Evolutionary conservation across 768 basidiomycete genomes (phyloP), one percentile per base, ranked within the genome.

Genomic region (Amanita polypyramis): DNA sequence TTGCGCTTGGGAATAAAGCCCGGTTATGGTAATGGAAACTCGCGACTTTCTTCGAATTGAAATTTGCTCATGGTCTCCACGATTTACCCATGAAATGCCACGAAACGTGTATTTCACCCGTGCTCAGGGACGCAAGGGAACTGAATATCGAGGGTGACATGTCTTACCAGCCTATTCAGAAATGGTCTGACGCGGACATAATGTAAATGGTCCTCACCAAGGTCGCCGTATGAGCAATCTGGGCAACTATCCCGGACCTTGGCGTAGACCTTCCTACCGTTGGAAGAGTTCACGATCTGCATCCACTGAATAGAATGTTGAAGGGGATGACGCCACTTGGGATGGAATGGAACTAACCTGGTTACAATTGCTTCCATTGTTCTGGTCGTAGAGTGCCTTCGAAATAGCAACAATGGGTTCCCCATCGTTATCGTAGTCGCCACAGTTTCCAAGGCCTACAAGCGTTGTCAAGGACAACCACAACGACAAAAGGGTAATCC

Each of bases 361-460:
- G 52, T 69, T 69, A 61, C 84, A 88, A 63, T 79, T 74, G 9
- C 51, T 61, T 34, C 79, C 82, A 6, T 59, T 52, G 43, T 74
- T 73, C 10, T 58, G 54, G 52, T 72, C 70, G 56, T 79, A 87
- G 20, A 77, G 74, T 1, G 57, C 33, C 21, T 71, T 62, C 12
- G 79, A 69, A 54, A 87, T 72, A 11, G 85, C 85, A 39, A 86
- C 71, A 50, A 88, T 77, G 53, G 65, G 58, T 54, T 80, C 73
- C 44, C 55, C 70, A 58, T 74, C 59, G 30, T 41, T 60, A 58
- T 83, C 74, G 43, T 37, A 46, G 33, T 70, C 54, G 21, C 83
- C 83, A 57, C 85, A 88, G 61, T 84, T 82, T 37, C 82, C 85
- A 20, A 69, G 56, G 27, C 69, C 70, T 70, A 8, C 29, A 34